Evolutionary conservation across 495 filamentous ascomycete species (phyloP), one percentile per base, ranked within the genome.

Genomic region (Podospora appendiculata): DNA sequence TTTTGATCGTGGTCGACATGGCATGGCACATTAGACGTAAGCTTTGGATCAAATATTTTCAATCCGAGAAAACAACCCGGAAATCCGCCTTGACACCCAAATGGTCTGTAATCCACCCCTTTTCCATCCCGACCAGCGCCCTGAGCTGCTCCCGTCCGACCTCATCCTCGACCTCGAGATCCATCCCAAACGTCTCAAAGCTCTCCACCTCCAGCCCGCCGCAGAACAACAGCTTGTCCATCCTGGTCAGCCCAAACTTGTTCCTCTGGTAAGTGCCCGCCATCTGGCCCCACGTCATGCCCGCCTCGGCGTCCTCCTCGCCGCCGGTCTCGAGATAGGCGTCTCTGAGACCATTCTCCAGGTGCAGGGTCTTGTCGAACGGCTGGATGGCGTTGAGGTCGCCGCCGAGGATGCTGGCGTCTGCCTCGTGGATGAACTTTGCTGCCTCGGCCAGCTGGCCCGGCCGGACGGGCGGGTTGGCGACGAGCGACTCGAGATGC

Each of bases 221-320:
- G 8, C 63, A 65, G 41, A 63, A 69, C 33, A 58, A 41, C 36
- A 81, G 61, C 65, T 80, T 81, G 50, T 82, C 80, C 73, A 81
- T 75, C 46, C 79, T 58, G 19, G 56, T 64, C 33, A 66, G 69
- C 8, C 76, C 75, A 61, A 67, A 80, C 42, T 48, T 51, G 39
- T 60, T 48, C 51, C 71, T 55, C 51, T 61, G 40, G 35, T 6
- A 47, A 1, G 58, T 64, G 32, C 59, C 43, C 13, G 67, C 73
- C 65, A 80, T 75, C 57, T 78, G 71, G 1, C 79, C 79, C 78
- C 80, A 84, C 6, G 79, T 82, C 54, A 67, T 73, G 7, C 78
- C 77, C 32, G 67, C 72, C 18, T 79, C 75, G 12, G 58, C 64
- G 8, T 70, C 74, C 43, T 81, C 79, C 14, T 53, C 18, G 3